Evolutionary conservation across 345 rosid species (phyloP).

Genomic region (Eucalyptus polybractea): DNA sequence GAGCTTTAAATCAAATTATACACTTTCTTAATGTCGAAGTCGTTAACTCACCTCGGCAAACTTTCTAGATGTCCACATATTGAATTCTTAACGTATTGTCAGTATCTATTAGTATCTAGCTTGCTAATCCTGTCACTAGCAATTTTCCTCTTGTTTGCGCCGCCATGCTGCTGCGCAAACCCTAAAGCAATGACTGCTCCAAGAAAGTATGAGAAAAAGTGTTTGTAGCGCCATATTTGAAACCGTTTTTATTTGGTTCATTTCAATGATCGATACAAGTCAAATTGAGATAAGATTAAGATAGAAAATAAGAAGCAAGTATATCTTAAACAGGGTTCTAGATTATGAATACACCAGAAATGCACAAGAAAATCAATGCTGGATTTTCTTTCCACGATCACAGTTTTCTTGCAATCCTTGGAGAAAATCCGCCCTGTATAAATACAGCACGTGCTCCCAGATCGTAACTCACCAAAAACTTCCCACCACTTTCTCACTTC

Average conservation of each 20-base stretch:
- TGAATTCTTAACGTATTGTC: no score
- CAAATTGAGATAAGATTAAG: not conserved
- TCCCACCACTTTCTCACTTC: not conserved
- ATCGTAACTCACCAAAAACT: not conserved
- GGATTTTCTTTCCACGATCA: not conserved
- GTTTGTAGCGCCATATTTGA: not conserved
- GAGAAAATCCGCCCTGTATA: not conserved
- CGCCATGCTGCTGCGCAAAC: accelerated
- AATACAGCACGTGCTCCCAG: not conserved
- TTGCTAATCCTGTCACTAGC: not conserved
- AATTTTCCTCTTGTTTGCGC: not conserved
- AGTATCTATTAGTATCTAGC: not conserved
- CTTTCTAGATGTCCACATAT: not conserved
- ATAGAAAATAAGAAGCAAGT: not conserved
- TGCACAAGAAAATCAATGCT: not conserved
- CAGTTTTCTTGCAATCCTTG: not conserved
- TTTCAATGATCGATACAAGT: not conserved
- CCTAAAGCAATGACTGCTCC: not conserved
- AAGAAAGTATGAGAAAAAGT: not conserved
- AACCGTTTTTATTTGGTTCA: not conserved
- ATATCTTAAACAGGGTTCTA: not conserved
- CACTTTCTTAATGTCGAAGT: not conserved
- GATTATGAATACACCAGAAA: not conserved
- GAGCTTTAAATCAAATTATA: no score
- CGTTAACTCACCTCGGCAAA: not conserved